Percentiles rank a stretch among this genome's conserved stretches.
phyloP scores from a whole-genome alignment of 345 rosid species.

The Dipteronia sinensis region DNA sequence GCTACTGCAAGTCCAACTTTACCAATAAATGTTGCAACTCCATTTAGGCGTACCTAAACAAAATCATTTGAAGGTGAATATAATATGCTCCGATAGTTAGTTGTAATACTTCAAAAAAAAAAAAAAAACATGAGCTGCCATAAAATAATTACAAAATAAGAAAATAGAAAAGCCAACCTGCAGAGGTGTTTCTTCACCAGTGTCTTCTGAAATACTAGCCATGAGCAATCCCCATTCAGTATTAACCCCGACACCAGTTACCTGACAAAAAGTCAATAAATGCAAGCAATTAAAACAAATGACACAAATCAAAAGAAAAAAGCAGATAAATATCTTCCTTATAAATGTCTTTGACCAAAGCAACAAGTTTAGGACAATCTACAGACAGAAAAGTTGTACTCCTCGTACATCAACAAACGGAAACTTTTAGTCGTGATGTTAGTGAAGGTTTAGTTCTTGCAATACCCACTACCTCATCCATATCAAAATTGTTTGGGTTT shows the following conservation, averaged over 20 bases:
- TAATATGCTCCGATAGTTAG: slow-evolving; percentile 1
- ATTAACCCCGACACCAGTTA: slow-evolving; percentile 87
- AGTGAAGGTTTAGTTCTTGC: not conserved
- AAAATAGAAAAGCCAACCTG: slow-evolving; percentile 50
- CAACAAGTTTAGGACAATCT: not conserved
- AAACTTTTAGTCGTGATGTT: too few relatives aligned
- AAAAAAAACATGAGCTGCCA: slow-evolving; percentile 17
- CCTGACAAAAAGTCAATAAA: slow-evolving; percentile 41
- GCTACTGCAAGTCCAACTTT: slow-evolving; percentile 89
- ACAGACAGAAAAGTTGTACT: not conserved
- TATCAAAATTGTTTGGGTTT: not conserved
- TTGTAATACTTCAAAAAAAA: too few relatives aligned
- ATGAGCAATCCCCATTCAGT: slow-evolving; percentile 99
- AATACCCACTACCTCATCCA: not conserved
- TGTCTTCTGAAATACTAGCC: slow-evolving; percentile 97
- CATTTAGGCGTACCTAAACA: slow-evolving; percentile 90
- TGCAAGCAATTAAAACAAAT: not conserved
- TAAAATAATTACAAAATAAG: not conserved
- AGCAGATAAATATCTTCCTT: not conserved
- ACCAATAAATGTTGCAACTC: slow-evolving; percentile 95
- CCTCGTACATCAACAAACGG: not conserved
- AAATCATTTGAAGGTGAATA: slow-evolving; percentile 11
- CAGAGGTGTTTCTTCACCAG: slow-evolving; percentile 98
- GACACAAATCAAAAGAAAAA: not conserved
- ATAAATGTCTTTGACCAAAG: not conserved